Percentiles rank a stretch among this genome's conserved stretches.
Evolutionary conservation across 2,329 filamentous ascomycete genomes (phyloP).

Genomic region (Cladosporium velox): DNA sequence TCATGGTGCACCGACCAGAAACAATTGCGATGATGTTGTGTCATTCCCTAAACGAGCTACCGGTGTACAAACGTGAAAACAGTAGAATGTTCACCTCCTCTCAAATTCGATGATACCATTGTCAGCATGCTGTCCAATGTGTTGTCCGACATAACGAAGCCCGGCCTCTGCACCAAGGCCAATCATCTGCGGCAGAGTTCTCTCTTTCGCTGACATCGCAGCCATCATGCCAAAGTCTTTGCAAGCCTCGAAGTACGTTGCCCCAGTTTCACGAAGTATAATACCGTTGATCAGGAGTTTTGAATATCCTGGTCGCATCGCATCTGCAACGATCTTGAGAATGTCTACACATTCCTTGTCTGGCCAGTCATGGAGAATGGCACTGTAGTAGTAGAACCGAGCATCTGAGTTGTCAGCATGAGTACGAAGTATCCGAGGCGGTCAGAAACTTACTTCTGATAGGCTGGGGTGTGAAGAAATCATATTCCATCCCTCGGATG

Average conservation of each 20-base stretch:
- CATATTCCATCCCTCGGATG: neutral
- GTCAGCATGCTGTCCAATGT: neutral
- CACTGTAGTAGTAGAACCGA: constrained; percentile 24
- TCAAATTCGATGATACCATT: neutral
- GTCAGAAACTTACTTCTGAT: neutral
- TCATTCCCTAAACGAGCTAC: too few species aligned
- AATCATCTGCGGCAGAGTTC: neutral
- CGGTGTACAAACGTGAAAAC: too few species aligned
- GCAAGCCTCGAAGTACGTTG: constrained; percentile 8
- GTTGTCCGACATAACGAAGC: neutral
- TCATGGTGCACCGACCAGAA: too few species aligned
- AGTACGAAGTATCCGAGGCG: too few species aligned
- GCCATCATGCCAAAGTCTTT: constrained; percentile 10
- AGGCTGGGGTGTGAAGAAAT: neutral
- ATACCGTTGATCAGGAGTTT: constrained; percentile 11
- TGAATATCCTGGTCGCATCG: constrained; percentile 21
- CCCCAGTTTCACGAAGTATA: neutral
- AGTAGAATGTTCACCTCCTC: neutral
- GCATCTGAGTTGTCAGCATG: constrained; percentile 21
- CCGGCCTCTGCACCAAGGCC: neutral
- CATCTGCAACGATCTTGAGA: constrained; percentile 23
- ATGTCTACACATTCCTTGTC: constrained; percentile 24
- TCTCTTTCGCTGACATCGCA: constrained; percentile 5
- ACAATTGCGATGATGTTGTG: too few species aligned
- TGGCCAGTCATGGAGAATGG: constrained; percentile 26